Evolutionary conservation across 2,329 filamentous ascomycete species (phyloP).

Genomic region (Aspergillus sp.): DNA sequence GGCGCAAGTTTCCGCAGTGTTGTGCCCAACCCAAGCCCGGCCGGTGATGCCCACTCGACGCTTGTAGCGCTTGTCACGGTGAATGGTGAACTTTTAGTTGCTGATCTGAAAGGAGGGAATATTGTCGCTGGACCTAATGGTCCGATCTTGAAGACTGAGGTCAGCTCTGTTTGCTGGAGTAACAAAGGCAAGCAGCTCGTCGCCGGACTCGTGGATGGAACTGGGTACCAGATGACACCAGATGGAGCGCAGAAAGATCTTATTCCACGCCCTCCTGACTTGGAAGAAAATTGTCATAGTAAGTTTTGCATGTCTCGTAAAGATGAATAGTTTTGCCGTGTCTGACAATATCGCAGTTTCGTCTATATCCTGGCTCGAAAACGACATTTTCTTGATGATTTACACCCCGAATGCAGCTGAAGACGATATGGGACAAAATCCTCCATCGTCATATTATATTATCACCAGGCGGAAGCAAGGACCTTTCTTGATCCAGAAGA

Average conservation of each 20-base stretch:
- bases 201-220: constrained; percentile 74
- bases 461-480: constrained; percentile 58
- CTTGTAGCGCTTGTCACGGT: constrained; percentile 72
- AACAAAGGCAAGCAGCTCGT: constrained; percentile 86
- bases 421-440: constrained; percentile 45
- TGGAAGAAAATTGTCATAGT: constrained; percentile 60
- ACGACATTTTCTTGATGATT: constrained; percentile 71
- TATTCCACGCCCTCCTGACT: constrained; percentile 66
- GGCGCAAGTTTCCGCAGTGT: constrained; percentile 64
- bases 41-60: constrained; percentile 47
- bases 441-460: constrained; percentile 67
- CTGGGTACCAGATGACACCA: constrained; percentile 72
- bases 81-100: constrained; percentile 74
- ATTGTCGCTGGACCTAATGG: constrained; percentile 55
- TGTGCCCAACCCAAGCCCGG: constrained; percentile 66
- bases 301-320: constrained; percentile 25
- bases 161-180: constrained; percentile 86
- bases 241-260: constrained; percentile 67
- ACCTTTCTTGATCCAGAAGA: constrained; percentile 63
- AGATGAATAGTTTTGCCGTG: neutral
- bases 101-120: constrained; percentile 62
- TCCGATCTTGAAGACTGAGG: constrained; percentile 60
- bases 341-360: constrained; percentile 48
- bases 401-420: constrained; percentile 58
- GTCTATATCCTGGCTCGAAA: constrained; percentile 79